Percentiles rank a stretch among this genome's conserved stretches.
phyloP scores from a whole-genome alignment of 2,329 filamentous ascomycete genomes.

The Curvularia spicifera region DNA sequence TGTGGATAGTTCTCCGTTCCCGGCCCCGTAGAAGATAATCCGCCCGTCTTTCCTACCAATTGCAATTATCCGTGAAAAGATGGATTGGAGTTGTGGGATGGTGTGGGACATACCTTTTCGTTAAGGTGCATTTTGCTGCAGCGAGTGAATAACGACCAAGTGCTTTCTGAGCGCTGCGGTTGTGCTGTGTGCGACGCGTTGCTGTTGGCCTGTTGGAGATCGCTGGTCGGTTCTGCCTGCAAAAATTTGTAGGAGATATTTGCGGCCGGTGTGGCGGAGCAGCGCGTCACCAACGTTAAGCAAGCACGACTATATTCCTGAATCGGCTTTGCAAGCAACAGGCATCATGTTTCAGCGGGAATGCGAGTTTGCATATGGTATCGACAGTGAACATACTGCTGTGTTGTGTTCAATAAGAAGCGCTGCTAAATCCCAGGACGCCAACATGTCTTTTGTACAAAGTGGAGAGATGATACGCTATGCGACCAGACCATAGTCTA shows the following conservation, averaged over 20 bases:
- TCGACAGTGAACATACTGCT: neutral
- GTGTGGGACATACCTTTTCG: slow-evolving; percentile 45
- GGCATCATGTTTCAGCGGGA: neutral
- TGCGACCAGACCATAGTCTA: neutral
- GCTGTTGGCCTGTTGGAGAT: neutral
- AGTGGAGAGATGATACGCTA: slow-evolving; percentile 21
- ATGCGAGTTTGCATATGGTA: neutral
- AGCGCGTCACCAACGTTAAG: neutral
- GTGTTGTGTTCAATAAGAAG: neutral
- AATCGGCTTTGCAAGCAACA: neutral
- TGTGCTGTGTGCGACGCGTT: neutral
- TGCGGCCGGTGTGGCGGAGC: neutral
- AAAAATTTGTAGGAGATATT: neutral
- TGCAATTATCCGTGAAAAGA: slow-evolving; percentile 50
- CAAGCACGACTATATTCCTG: neutral
- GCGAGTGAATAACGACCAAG: neutral
- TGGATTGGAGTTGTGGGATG: slow-evolving; percentile 54
- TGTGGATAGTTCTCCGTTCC: slow-evolving; percentile 53
- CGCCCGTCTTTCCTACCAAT: slow-evolving; percentile 51
- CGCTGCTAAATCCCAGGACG: neutral
- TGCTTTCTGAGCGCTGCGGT: neutral
- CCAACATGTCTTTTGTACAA: slow-evolving; percentile 3
- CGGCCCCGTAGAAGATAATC: slow-evolving; percentile 50
- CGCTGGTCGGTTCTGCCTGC: neutral
- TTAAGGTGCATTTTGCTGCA: neutral